Evolutionary conservation across 2,329 filamentous ascomycete genomes (phyloP).

Genomic region (Neonectria faginata): DNA sequence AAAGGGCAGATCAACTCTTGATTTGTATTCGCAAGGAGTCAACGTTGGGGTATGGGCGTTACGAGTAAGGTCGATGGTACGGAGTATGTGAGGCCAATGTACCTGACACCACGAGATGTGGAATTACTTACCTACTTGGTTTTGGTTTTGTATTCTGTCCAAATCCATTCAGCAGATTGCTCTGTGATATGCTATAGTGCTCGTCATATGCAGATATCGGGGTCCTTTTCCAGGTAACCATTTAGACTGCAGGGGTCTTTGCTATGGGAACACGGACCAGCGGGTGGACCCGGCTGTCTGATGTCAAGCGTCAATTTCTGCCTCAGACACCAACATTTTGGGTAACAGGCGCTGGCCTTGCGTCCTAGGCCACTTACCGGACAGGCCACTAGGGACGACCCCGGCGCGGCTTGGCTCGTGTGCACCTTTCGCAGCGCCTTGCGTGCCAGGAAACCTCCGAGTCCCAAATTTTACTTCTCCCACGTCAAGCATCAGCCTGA

Average conservation of each 20-base stretch:
- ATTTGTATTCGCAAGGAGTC: neutral
- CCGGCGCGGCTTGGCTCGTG: constrained; percentile 24
- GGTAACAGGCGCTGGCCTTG: neutral
- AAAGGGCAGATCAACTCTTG: neutral
- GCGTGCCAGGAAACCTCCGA: constrained; percentile 29
- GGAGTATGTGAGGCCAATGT: neutral
- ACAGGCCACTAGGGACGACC: constrained; percentile 2
- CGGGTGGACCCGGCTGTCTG: constrained; percentile 10
- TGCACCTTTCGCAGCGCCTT: constrained; percentile 27
- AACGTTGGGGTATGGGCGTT: neutral
- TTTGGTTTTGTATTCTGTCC: neutral
- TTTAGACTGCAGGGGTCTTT: neutral
- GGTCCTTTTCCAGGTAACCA: neutral
- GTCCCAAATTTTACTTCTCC: constrained; percentile 46
- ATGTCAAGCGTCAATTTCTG: constrained; percentile 34
- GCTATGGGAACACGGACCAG: constrained; percentile 20
- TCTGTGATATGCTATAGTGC: neutral
- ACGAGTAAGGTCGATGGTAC: too few relatives aligned
- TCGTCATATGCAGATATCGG: neutral
- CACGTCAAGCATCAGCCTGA: constrained; percentile 43
- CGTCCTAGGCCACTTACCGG: neutral
- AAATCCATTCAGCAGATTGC: neutral
- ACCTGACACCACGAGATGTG: neutral
- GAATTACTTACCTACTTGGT: neutral
- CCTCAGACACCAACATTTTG: constrained; percentile 46